These are phyloP conservation scores for Nemania abortiva DNA, from an alignment of 2,329 filamentous ascomycete species.

Conservation along the genomic window DNA sequence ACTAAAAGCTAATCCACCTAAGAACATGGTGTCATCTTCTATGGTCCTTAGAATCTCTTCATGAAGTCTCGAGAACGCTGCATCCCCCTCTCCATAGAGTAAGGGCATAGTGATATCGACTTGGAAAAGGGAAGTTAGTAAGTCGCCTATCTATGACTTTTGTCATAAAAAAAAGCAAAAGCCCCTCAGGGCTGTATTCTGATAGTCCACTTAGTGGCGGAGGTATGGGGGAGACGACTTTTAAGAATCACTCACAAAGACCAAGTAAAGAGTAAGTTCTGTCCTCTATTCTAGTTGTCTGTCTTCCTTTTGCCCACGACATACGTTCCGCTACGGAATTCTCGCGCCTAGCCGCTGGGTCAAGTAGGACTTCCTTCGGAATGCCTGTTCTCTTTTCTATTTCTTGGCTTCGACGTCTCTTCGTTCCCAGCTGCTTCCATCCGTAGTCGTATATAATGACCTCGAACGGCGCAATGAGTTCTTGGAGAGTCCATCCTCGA, in stretches of 20 bases:
- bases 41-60: conserved; percentile 27
- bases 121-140: too few species aligned
- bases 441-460: conserved; percentile 20
- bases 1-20: neutral
- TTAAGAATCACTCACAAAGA: too few species aligned
- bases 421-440: conserved; percentile 32
- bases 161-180: too few species aligned
- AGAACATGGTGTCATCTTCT: conserved; percentile 24
- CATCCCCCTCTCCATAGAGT: conserved; percentile 36
- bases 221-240: too few species aligned
- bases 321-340: conserved; percentile 26
- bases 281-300: conserved; percentile 36
- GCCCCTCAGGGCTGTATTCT: too few species aligned
- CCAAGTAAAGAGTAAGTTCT: conserved; percentile 35
- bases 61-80: conserved; percentile 32
- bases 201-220: too few species aligned
- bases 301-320: conserved; percentile 34
- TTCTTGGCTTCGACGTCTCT: conserved; percentile 3
- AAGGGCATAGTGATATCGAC: conserved; percentile 35
- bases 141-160: too few species aligned
- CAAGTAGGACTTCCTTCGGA: conserved; percentile 19
- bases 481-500: too few species aligned
- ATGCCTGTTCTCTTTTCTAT: conserved; percentile 19
- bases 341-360: conserved; percentile 6
- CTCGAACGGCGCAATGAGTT: conserved; percentile 27